Evolutionary conservation across 495 filamentous ascomycete genomes (phyloP), one percentile per base, ranked within the genome.

Genomic region (Penicillium nucicola): DNA sequence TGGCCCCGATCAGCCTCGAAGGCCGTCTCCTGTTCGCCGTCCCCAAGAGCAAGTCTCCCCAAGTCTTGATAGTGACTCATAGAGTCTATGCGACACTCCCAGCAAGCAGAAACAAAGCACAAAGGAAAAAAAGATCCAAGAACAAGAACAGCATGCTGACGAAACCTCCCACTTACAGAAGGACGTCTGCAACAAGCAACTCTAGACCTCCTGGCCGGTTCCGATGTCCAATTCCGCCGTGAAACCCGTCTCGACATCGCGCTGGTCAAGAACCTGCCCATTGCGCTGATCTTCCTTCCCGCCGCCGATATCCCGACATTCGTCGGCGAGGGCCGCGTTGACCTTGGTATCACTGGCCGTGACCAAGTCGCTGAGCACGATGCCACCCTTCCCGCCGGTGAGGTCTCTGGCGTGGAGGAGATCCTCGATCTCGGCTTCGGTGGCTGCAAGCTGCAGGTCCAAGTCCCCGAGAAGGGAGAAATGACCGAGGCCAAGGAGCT

Each of bases 271-370:
- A 97, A 97, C 72, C 82, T 92, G 28, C 89, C 88, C 25, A 89
- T 98, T 52, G 95, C 92, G 11, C 88, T 98, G 53, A 83, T 98
- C 69, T 98, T 98, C 79, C 89, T 98, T 32, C 93, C 93, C 19
- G 93, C 90, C 30, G 92, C 89, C 46, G 93, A 97, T 67, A 98
- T 98, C 63, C 95, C 93, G 20, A 92, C 88, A 45, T 97, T 97
- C 57, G 90, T 98, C 36, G 93, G 92, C 22, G 91, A 97, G 66
- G 93, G 93, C 23, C 83, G 86, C 42, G 93, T 97, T 12, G 91
- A 95, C 63, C 71, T 98, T 5, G 93, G 93, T 45, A 98, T 98
- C 55, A 98, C 93, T 0, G 93, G 93, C 31, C 79, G 81, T 44
- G 95, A 98, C 67, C 90, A 95, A 58, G 89, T 97, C 15, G 85